Evolutionary conservation across 305 asterid genomes (phyloP), one percentile per base, ranked within the genome.

Genomic region (Fraxinus sp.): DNA sequence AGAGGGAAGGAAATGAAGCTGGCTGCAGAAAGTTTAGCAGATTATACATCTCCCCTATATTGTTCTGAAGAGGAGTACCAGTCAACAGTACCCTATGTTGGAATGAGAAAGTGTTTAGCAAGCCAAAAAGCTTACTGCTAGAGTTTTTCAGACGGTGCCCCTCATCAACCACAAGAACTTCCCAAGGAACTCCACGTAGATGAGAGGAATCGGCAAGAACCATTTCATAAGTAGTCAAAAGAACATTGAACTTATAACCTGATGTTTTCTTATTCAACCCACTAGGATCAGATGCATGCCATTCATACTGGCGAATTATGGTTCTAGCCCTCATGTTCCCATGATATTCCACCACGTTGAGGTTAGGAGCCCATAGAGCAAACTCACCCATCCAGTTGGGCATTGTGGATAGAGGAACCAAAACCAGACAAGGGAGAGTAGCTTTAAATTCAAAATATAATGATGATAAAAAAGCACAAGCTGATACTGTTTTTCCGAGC

Each of bases 341-440:
- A 75, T 97, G 99, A 91, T 97, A 97, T 77, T 97, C 99, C 62
- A 97, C 98, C 72, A 92, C 98, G 81, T 97, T 97, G 85, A 97
- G 91, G 80, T 94, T 85, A 7, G 99, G 99, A 68, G 98, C 98
- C 99, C 99, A 97, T 79, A 92, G 83, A 1, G 92, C 86, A 85
- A 97, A 94, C 88, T 97, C 99, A 18, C 97, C 85, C 97, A 95
- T 94, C 99, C 99, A 97, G 81, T 94, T 97, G 81, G 98, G 98
- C 98, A 97, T 93, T 11, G 99, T 97, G 82, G 99, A 93, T 82
- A 97, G 91, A 87, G 99, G 99, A 85, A 97, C 99, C 89, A 97
- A 90, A 80, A 97, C 97, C 18, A 97, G 90, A 88, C 97, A 92
- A 85, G 99, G 98, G 71, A 93, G 93, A 26, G 86, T 88, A 62